Percentiles rank a stretch among this genome's conserved stretches.
phyloP scores from a whole-genome alignment of 163 green algal genomes.

The Chlamydomonas reinhardtii region DNA sequence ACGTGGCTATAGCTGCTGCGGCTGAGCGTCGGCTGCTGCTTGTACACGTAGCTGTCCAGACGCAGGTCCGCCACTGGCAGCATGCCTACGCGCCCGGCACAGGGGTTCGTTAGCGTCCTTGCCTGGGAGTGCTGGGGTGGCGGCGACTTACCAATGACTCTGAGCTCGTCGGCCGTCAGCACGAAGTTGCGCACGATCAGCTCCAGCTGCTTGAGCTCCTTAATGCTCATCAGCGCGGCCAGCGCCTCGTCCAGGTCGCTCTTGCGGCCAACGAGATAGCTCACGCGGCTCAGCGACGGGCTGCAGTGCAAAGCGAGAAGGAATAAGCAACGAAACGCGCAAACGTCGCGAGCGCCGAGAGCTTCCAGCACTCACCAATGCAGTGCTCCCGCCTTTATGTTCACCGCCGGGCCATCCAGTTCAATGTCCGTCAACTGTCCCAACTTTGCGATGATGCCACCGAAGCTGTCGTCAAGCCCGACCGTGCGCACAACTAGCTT shows the following conservation, averaged over 20 bases:
- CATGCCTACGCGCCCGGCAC: constrained; percentile 51
- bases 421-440: constrained; percentile 61
- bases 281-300: constrained; percentile 62
- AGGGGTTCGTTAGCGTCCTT: too few species aligned
- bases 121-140: too few species aligned
- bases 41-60: constrained; percentile 76
- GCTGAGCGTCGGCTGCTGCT: constrained; percentile 73
- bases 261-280: constrained; percentile 59
- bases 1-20: constrained; percentile 76
- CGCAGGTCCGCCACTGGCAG: constrained; percentile 72
- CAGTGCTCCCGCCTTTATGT: constrained; percentile 55
- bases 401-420: constrained; percentile 63
- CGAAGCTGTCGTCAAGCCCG: constrained; percentile 60
- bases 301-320: constrained; percentile 30
- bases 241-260: constrained; percentile 68
- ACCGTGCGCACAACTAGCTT: constrained; percentile 64
- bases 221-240: constrained; percentile 55
- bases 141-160: constrained; percentile 51
- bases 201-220: constrained; percentile 64
- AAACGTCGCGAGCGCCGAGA: too few species aligned
- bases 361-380: constrained; percentile 57
- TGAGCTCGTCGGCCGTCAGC: constrained; percentile 67
- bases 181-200: constrained; percentile 70
- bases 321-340: not conserved
- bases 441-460: constrained; percentile 54